These are phyloP conservation scores for Boletus sp. DNA, from an alignment of 768 basidiomycete genomes.

Conservation along the genomic window DNA sequence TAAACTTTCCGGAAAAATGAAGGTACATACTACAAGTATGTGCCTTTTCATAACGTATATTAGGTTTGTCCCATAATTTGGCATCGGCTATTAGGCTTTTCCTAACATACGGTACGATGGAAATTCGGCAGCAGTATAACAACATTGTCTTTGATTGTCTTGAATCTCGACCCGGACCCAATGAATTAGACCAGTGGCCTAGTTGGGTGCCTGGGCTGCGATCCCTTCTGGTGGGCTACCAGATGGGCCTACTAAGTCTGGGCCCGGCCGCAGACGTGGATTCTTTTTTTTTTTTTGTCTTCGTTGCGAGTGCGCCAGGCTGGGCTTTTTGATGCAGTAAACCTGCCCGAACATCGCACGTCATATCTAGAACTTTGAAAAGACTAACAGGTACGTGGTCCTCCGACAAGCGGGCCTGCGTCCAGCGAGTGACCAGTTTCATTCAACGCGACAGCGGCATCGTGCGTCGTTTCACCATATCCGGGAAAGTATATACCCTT, in stretches of 20 bases:
- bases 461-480: not conserved
- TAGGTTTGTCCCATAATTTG: not conserved
- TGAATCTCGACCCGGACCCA: not conserved
- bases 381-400: not conserved
- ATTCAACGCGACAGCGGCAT: no score
- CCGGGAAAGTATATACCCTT: not conserved
- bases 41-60: not conserved
- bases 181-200: not conserved
- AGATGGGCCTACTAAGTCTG: no score
- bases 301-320: not conserved
- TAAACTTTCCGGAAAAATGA: not conserved
- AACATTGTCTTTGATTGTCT: not conserved
- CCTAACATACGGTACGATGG: not conserved
- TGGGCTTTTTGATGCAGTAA: not conserved
- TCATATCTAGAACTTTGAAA: not conserved
- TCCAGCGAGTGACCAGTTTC: not conserved
- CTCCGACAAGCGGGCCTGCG: not conserved
- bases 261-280: no score
- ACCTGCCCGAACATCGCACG: not conserved
- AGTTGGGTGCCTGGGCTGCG: not conserved
- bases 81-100: not conserved
- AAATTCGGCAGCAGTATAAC: not conserved
- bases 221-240: not conserved
- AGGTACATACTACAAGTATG: not conserved
- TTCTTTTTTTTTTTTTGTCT: not conserved